These are phyloP conservation scores for Elaeagnus macrophylla DNA, from an alignment of 306 rosid species.

Conservation along the genomic window DNA sequence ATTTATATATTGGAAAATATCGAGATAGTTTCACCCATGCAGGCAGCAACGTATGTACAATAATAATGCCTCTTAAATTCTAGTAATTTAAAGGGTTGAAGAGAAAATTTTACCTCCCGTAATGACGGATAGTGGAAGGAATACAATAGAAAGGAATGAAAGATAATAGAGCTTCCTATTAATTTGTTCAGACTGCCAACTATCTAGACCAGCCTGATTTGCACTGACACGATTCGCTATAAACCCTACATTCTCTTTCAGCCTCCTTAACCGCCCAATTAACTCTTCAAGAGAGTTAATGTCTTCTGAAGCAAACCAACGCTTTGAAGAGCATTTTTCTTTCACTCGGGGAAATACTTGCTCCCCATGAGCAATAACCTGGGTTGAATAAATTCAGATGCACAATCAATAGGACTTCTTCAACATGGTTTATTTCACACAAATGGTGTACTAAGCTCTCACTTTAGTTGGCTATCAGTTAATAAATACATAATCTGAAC, in stretches of 20 bases:
- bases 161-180: constrained; percentile 85
- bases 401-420: constrained; percentile 16
- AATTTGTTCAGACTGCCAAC: constrained; percentile 94
- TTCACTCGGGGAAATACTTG: constrained; percentile 87
- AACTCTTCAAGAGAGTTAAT: constrained; percentile 70
- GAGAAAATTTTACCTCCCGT: constrained; percentile 59
- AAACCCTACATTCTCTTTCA: constrained; percentile 91
- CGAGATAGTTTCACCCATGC: too few relatives aligned
- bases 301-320: constrained; percentile 69
- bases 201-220: constrained; percentile 87
- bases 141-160: constrained; percentile 77
- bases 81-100: background rate
- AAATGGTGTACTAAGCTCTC: too few relatives aligned
- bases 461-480: too few relatives aligned
- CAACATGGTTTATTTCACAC: constrained; percentile 10
- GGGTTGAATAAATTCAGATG: constrained; percentile 16
- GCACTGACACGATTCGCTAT: constrained; percentile 83
- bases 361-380: constrained; percentile 90
- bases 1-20: too few relatives aligned
- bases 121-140: constrained; percentile 81
- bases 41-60: background rate
- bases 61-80: constrained; percentile 2
- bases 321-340: constrained; percentile 80
- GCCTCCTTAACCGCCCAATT: constrained; percentile 69
- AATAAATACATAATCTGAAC: too few relatives aligned